Evolutionary conservation across 148 eudicot species (phyloP), one percentile per base, ranked within the genome.

Genomic region (Nepenthes mirabilis): DNA sequence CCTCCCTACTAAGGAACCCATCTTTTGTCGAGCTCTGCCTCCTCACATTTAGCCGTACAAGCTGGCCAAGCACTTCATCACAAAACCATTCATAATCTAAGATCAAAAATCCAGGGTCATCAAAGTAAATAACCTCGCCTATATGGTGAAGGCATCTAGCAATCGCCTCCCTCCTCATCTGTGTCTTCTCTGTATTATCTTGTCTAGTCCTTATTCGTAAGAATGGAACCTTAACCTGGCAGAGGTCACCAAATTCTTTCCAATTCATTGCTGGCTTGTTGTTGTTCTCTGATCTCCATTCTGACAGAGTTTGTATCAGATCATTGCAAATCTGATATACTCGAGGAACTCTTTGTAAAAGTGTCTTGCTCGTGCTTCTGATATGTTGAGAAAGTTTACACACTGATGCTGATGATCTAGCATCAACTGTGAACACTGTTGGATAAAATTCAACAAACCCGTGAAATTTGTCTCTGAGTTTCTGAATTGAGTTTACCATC

Each of bases 71-170:
- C 56, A 93, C 85, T 67, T 86, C 95, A 50, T 79, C 82, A 53
- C 79, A 86, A 68, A 88, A 88, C 98, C 98, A 93, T 72, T 83
- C 88, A 55, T 69, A 82, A 64, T 93, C 96, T 58, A 93, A 64
- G 63, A 93, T 80, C 45, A 93, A 45, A 48, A 83, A 64, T 45
- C 87, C 88, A 1, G 83, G 70, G 59, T 86, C 91, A 52, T 88
- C 84, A 65, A 93, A 93, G 70, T 93, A 93, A 59, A 93, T 83
- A 57, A 88, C 78, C 65, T 86, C 98, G 0, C 98, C 95, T 63
- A 85, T 79, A 51, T 80, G 76, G 81, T 88, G 96, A 58, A 93
- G 87, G 68, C 87, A 85, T 32, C 69, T 76, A 51, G 91, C 95
- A 56, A 80, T 75, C 2, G 82, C 82, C 63, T 65, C 70, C 68